Percentiles rank a stretch among this genome's conserved stretches.
Conservation (phyloP, 352 stramenopile species). For the Globisporangium camurandrum region DNA sequence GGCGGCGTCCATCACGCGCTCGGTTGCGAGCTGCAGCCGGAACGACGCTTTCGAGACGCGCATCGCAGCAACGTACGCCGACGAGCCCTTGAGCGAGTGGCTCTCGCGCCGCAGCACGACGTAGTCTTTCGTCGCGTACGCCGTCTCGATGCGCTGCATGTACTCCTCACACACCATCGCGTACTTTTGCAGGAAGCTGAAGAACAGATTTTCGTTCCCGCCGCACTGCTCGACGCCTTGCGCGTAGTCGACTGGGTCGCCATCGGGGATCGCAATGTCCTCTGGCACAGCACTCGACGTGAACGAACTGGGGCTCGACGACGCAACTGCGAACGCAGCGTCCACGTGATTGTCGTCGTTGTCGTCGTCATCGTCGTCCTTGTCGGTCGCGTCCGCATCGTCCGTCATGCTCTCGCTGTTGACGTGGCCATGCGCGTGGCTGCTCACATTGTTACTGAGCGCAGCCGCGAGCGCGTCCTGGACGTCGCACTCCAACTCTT, state of each 20-base stretch:
- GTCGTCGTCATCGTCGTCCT: conserved; percentile 14
- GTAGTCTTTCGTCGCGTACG: conserved; percentile 44
- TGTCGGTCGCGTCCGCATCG: background rate
- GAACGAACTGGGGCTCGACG: conserved; percentile 33
- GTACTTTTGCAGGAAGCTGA: conserved; percentile 79
- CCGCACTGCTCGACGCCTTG: conserved; percentile 78
- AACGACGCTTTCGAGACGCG: conserved; percentile 79
- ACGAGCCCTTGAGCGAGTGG: conserved; percentile 85
- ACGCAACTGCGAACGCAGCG: conserved; percentile 17
- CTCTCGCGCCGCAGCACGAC: conserved; percentile 62
- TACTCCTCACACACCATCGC: conserved; percentile 61
- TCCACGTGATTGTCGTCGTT: conserved; percentile 14
- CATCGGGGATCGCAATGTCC: conserved; percentile 68
- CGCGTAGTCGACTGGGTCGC: conserved; percentile 75
- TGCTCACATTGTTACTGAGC: background rate
- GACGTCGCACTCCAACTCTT: conserved; percentile 10
- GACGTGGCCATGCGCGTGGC: background rate
- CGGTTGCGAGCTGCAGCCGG: conserved; percentile 66
- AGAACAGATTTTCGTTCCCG: conserved; percentile 74
- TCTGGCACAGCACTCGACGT: conserved; percentile 38
- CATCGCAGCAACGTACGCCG: conserved; percentile 76
- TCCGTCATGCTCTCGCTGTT: background rate
- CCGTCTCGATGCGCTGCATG: conserved; percentile 66
- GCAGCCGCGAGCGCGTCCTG: too few species aligned
- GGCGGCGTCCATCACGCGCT: conserved; percentile 69